Evolutionary conservation across 1,284 basidiomycete genomes (phyloP).

Genomic region (Tilletiopsis washingtonensis): DNA sequence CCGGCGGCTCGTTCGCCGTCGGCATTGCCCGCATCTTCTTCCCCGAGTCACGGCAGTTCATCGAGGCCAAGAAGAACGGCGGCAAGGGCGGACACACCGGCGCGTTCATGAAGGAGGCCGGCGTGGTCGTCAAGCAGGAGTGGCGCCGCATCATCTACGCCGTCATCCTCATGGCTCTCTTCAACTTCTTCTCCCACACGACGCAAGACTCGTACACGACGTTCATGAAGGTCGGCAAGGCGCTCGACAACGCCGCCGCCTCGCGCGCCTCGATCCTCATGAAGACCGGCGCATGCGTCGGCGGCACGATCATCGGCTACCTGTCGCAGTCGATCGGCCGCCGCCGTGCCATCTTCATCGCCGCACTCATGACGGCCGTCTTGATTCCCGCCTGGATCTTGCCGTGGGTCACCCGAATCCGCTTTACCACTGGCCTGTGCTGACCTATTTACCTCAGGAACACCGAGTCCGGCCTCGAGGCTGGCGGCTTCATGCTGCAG

Average conservation of each 20-base stretch:
- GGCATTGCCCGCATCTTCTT: constrained; percentile 20
- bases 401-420: too few relatives aligned
- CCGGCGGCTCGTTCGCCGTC: constrained; percentile 17
- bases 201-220: constrained; percentile 25
- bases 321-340: constrained; percentile 26
- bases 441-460: too few relatives aligned
- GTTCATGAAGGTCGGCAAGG: constrained; percentile 22
- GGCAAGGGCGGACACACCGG: constrained; percentile 16
- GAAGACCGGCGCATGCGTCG: constrained; percentile 19
- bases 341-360: constrained; percentile 22
- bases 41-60: constrained; percentile 33
- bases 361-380: constrained; percentile 13
- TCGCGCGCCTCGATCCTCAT: constrained; percentile 27
- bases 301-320: constrained; percentile 28
- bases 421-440: too few relatives aligned
- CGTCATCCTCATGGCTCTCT: constrained; percentile 14
- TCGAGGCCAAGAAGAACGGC: constrained; percentile 15
- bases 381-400: constrained; percentile 36
- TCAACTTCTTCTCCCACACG: constrained; percentile 20
- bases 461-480: constrained; percentile 19
- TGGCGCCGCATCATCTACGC: constrained; percentile 16
- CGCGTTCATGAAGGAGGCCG: constrained; percentile 15
- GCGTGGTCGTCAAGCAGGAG: constrained; percentile 12
- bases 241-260: constrained; percentile 15
- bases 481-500: constrained; percentile 28